A percentile compares a stretch with the other conserved stretches of the same genome.
phyloP scores from a whole-genome alignment of 495 filamentous ascomycete genomes.

The Hypoxylon cercidicola region DNA sequence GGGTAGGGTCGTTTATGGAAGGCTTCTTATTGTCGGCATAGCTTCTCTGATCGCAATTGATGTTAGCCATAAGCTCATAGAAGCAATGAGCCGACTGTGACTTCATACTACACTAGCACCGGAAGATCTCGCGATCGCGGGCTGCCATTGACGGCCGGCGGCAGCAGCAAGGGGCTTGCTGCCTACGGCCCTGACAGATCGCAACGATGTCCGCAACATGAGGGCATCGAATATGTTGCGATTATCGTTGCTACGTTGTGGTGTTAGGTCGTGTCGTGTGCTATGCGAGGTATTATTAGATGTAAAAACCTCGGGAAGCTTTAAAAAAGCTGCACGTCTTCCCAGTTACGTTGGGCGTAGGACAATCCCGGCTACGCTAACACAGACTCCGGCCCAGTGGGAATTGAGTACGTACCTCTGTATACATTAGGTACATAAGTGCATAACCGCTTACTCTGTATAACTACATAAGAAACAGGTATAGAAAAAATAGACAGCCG shows the following conservation, averaged over 20 bases:
- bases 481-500: too few species aligned
- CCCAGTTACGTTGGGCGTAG: slow-evolving; percentile 22
- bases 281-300: slow-evolving; percentile 31
- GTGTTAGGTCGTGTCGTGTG: slow-evolving; percentile 41
- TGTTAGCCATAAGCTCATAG: slow-evolving; percentile 8
- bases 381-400: slow-evolving; percentile 29
- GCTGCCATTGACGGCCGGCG: slow-evolving; percentile 66
- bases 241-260: slow-evolving; percentile 41
- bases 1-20: slow-evolving; percentile 58
- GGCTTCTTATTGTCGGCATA: slow-evolving; percentile 68
- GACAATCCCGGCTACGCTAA: slow-evolving; percentile 30
- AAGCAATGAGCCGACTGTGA: slow-evolving; percentile 19
- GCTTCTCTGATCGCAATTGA: slow-evolving; percentile 58
- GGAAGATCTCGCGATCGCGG: slow-evolving; percentile 48
- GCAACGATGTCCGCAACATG: slow-evolving; percentile 76
- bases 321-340: slow-evolving; percentile 26
- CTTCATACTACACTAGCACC: slow-evolving; percentile 47
- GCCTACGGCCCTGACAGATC: slow-evolving; percentile 65
- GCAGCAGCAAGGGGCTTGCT: slow-evolving; percentile 59
- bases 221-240: slow-evolving; percentile 61
- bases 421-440: not conserved
- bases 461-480: too few species aligned
- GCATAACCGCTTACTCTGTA: too few species aligned
- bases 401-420: slow-evolving; percentile 12
- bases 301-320: slow-evolving; percentile 55